These are phyloP conservation scores for Ophiosphaerella narmari DNA, from an alignment of 2,329 filamentous ascomycete species.

Conservation along the genomic window DNA sequence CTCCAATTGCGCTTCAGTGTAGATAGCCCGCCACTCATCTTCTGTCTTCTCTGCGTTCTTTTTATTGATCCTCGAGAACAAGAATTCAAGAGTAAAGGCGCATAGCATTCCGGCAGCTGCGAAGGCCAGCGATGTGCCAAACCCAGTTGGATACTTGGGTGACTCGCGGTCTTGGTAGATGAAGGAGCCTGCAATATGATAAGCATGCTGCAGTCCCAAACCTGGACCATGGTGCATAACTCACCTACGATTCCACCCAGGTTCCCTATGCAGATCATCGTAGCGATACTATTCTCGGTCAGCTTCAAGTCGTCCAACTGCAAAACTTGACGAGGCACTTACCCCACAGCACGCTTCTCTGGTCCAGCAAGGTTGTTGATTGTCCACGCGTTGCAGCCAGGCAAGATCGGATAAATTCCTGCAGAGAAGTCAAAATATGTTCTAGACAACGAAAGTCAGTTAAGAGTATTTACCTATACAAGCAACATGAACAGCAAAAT, in stretches of 20 bases:
- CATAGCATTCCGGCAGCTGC: slow-evolving; percentile 21
- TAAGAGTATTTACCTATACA: slow-evolving; percentile 25
- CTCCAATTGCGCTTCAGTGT: slow-evolving; percentile 43
- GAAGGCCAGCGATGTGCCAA: slow-evolving; percentile 36
- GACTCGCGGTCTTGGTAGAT: slow-evolving; percentile 40
- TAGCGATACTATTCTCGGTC: slow-evolving; percentile 18
- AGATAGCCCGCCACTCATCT: slow-evolving; percentile 40
- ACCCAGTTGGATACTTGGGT: slow-evolving; percentile 41
- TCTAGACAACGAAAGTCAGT: no score
- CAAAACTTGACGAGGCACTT: neutral
- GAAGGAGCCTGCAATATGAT: slow-evolving; percentile 18
- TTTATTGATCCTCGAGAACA: slow-evolving; percentile 42
- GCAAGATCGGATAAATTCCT: slow-evolving; percentile 31
- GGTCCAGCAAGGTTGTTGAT: slow-evolving; percentile 30
- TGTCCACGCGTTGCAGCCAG: slow-evolving; percentile 30
- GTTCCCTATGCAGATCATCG: slow-evolving; percentile 31
- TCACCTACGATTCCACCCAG: slow-evolving; percentile 27
- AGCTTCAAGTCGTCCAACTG: neutral
- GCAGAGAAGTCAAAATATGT: no score
- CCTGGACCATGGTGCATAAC: no score
- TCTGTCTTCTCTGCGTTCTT: slow-evolving; percentile 38
- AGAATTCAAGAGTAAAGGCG: slow-evolving; percentile 21
- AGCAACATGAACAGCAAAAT: slow-evolving; percentile 51
- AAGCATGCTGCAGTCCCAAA: no score
- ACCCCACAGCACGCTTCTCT: slow-evolving; percentile 27